These are phyloP conservation scores for Podaxis carcinomalis DNA, from an alignment of 768 basidiomycete genomes.

Conservation along the genomic window DNA sequence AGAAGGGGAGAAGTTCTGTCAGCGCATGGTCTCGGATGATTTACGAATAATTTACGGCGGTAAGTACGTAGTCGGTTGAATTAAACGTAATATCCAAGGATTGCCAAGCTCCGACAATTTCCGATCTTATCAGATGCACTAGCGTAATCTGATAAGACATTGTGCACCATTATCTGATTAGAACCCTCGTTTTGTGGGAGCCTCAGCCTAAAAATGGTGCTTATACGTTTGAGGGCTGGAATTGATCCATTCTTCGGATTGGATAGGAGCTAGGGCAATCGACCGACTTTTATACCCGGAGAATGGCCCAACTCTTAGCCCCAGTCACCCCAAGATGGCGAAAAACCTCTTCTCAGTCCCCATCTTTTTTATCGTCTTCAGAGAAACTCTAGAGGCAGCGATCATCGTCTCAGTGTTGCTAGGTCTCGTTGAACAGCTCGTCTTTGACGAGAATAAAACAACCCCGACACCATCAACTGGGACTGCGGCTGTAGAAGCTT, in stretches of 20 bases:
- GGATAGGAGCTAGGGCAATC: slow-evolving; percentile 1
- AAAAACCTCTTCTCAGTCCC: slow-evolving; percentile 81
- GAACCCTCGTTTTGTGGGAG: slow-evolving; percentile 5
- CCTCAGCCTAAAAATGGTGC: not conserved
- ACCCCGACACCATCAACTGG: slow-evolving; percentile 13
- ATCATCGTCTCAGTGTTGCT: slow-evolving; percentile 93
- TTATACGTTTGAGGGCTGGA: not conserved
- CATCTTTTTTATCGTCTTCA: slow-evolving; percentile 95
- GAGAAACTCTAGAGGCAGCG: slow-evolving; percentile 89
- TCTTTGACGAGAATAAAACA: slow-evolving; percentile 33
- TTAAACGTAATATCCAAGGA: not conserved
- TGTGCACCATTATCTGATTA: slow-evolving; percentile 3
- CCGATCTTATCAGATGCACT: slow-evolving; percentile 7
- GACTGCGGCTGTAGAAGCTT: slow-evolving; percentile 14
- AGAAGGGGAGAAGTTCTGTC: no score
- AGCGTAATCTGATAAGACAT: slow-evolving; percentile 20
- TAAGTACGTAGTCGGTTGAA: not conserved
- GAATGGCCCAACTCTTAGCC: not conserved
- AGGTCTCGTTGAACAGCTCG: slow-evolving; percentile 85
- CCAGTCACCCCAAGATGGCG: slow-evolving; percentile 41
- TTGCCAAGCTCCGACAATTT: not conserved
- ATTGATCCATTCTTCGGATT: not conserved
- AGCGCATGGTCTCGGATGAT: not conserved
- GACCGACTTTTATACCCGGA: slow-evolving; percentile 2
- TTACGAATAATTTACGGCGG: not conserved